Base-by-base conservation (phyloP, 176 grass and related monocot species). In the Tuctoria greenei region DNA sequence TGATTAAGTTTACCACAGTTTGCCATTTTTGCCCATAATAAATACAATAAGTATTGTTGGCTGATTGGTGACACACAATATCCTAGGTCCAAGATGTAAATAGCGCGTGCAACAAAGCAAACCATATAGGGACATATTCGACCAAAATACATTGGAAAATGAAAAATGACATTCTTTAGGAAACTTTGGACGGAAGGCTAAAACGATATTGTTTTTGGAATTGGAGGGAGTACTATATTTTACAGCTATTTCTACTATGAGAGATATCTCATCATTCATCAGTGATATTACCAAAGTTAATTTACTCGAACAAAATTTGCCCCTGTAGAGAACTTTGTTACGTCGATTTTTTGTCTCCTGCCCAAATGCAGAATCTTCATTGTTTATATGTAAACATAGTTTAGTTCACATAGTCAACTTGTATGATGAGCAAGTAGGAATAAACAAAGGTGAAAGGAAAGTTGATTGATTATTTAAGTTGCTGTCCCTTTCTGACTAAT, bases 361-460 rank as follows among this genome's bases (percentile, higher is more conserved):
- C 52, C 58, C 41, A 51, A 72, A 66, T 34, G 39, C 57, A 50
- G 58, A 70, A 49, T 71, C 24, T 68, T 75, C 41, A 69, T 28
- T 81, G 15, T 77, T 71, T 64, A 71, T 81, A 5, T 77, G 73
- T 77, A 82, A 82, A 58, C 39, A 49, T 82, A 87, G 79, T 51
- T 68, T 16, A 70, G 47, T 77, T 72, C 35, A 51, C 41, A 69
- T 35, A 57, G 73, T 57, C 39, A 72, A 82, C 47, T 50, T 82
- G 79, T 87, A 77, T 65, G 60, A 66, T 82, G 60, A 50, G 21
- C 60, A 31, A 31, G 10, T 50, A 21, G 77, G 79, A 82, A 87
- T 77, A 77, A 66, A 71, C 13, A 38, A 76, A 77, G 21, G 31
- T 35, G 24, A 40, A 79, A 80, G 8, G 51, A 61, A 83, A 79